Evolutionary conservation across 192 early-diverging fungal species (phyloP).

Genomic region (Backusella psychrophila): DNA sequence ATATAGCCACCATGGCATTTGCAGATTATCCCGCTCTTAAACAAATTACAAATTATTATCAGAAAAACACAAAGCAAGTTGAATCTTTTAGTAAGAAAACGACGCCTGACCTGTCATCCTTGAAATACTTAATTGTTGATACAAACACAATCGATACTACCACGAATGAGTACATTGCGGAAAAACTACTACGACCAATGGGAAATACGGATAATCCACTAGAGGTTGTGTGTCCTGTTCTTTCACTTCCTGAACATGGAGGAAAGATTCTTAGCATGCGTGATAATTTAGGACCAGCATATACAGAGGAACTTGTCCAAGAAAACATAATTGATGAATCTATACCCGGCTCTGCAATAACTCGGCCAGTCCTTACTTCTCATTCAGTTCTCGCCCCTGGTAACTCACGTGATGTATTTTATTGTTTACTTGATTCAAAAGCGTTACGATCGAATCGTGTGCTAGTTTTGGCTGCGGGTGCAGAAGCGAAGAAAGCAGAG

Average conservation of each 20-base stretch:
- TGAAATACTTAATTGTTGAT: constrained; percentile 65
- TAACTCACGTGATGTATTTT: constrained; percentile 41
- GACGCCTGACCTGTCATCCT: constrained; percentile 50
- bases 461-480: constrained; percentile 51
- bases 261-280: constrained; percentile 71
- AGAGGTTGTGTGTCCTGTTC: constrained; percentile 61
- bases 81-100: constrained; percentile 53
- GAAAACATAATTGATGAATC: constrained; percentile 9
- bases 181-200: constrained; percentile 43
- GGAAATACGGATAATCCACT: constrained; percentile 40
- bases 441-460: constrained; percentile 62
- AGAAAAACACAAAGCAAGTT: constrained; percentile 52
- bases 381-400: constrained; percentile 18
- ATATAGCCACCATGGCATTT: constrained; percentile 60
- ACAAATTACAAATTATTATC: constrained; percentile 53
- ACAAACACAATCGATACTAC: constrained; percentile 58
- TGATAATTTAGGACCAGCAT: constrained; percentile 54
- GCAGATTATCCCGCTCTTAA: constrained; percentile 70
- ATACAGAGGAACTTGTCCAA: constrained; percentile 25
- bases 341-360: neutral
- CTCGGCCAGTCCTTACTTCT: neutral
- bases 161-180: constrained; percentile 50
- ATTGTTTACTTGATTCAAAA: constrained; percentile 68
- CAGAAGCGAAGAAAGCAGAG: constrained; percentile 22
- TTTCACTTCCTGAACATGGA: constrained; percentile 72